These are phyloP conservation scores for Podospora conica DNA, from an alignment of 495 filamentous ascomycete species.

Conservation along the genomic window DNA sequence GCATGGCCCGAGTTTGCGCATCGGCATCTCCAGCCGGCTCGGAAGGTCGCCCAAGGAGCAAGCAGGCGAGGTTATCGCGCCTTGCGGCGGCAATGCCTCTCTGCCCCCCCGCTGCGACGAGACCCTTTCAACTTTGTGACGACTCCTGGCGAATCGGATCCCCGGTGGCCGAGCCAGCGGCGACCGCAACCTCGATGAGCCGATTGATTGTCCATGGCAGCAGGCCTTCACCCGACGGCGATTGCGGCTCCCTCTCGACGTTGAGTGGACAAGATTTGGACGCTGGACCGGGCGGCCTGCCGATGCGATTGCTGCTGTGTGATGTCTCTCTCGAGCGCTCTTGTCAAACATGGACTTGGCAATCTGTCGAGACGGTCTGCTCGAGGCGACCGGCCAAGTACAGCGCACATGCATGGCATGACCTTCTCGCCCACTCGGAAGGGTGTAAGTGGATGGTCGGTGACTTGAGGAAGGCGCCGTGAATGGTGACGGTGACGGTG, in stretches of 20 bases:
- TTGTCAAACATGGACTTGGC: constrained; percentile 1
- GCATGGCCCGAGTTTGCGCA: not conserved
- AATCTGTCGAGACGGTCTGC: not conserved
- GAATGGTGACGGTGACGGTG: not conserved
- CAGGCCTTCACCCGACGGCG: constrained; percentile 8
- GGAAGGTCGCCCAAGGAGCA: not conserved
- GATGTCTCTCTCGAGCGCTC: constrained; percentile 8
- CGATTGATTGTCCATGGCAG: not conserved
- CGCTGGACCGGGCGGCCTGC: constrained; percentile 21
- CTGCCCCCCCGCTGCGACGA: not conserved
- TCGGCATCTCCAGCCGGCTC: not conserved
- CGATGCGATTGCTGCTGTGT: constrained; percentile 25
- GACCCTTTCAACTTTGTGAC: not conserved
- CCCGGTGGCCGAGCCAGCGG: not conserved
- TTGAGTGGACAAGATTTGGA: constrained; percentile 1
- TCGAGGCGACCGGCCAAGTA: not conserved
- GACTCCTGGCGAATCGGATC: constrained; percentile 8
- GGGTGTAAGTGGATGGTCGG: not conserved
- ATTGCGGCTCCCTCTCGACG: constrained; percentile 4
- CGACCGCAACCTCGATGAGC: not conserved
- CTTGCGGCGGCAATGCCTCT: constrained; percentile 1
- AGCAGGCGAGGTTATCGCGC: not conserved
- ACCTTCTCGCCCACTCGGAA: not conserved
- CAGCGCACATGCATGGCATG: too few species aligned
- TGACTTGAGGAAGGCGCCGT: not conserved